Evolutionary conservation across 331 rosid species (phyloP).

Genomic region (Acacia pycnantha): DNA sequence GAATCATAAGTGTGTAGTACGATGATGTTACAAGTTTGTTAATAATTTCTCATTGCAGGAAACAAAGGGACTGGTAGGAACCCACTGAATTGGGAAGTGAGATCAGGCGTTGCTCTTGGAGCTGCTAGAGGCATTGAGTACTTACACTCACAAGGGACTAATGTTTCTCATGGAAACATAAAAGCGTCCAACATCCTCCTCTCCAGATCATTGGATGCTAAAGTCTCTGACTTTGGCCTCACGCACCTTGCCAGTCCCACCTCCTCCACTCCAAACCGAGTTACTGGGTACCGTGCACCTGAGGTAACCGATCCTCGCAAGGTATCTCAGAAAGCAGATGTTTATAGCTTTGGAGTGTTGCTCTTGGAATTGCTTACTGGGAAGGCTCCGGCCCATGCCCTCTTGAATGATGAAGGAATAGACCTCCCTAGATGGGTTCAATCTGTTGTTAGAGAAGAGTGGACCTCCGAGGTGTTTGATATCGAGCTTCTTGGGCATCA

Average conservation of each 20-base stretch:
- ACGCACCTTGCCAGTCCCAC: slow-evolving; percentile 89
- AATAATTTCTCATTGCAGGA: slow-evolving; percentile 47
- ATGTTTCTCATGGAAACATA: slow-evolving; percentile 83
- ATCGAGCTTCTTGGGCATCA: slow-evolving; percentile 91
- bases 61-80: slow-evolving; percentile 94
- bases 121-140: slow-evolving; percentile 85
- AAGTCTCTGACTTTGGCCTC: slow-evolving; percentile 89
- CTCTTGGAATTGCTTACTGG: slow-evolving; percentile 93
- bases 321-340: slow-evolving; percentile 95
- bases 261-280: slow-evolving; percentile 82
- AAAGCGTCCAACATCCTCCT: slow-evolving; percentile 88
- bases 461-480: slow-evolving; percentile 97
- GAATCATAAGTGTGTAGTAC: background rate
- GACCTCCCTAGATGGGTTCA: slow-evolving; percentile 99
- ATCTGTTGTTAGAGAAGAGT: slow-evolving; percentile 89
- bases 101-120: slow-evolving; percentile 89
- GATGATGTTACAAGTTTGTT: slow-evolving; percentile 18
- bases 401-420: slow-evolving; percentile 87
- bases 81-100: slow-evolving; percentile 87
- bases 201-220: slow-evolving; percentile 71
- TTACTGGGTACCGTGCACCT: slow-evolving; percentile 89
- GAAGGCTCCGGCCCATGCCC: slow-evolving; percentile 88
- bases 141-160: slow-evolving; percentile 78
- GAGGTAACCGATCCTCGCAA: slow-evolving; percentile 93
- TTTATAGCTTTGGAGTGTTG: slow-evolving; percentile 92